Evolutionary conservation across 352 stramenopile genomes (phyloP).

Genomic region (Pythium diclinum): DNA sequence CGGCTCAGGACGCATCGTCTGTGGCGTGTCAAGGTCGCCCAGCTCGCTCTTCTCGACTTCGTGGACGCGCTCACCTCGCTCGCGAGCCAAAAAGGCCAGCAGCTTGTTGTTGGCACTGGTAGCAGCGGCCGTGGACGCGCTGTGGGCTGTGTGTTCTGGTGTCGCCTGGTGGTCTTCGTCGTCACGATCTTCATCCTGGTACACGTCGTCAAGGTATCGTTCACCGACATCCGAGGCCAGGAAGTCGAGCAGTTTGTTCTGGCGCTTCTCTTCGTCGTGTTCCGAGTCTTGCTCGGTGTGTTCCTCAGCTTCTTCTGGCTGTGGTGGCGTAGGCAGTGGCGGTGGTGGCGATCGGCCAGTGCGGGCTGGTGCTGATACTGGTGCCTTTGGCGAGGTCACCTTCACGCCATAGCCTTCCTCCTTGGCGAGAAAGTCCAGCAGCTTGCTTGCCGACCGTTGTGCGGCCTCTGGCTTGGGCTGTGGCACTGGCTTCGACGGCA

Average conservation of each 20-base stretch:
- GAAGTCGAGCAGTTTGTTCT: constrained; percentile 73
- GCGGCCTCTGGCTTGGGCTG: not conserved
- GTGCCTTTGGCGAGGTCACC: constrained; percentile 20
- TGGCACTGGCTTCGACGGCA: constrained; percentile 33
- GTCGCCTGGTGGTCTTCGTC: constrained; percentile 25
- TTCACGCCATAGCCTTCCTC: constrained; percentile 28
- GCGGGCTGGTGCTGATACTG: not conserved
- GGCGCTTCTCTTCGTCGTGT: constrained; percentile 29
- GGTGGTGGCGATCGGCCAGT: not conserved
- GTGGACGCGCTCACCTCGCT: constrained; percentile 47
- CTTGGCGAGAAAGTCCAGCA: constrained; percentile 46
- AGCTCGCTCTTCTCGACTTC: constrained; percentile 21
- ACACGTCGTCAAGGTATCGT: constrained; percentile 66
- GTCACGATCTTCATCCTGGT: constrained; percentile 54
- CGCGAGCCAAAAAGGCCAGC: constrained; percentile 54
- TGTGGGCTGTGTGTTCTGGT: constrained; percentile 30
- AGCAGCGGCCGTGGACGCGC: constrained; percentile 10
- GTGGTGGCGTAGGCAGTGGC: not conserved
- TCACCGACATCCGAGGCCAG: constrained; percentile 69
- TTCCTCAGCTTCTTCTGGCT: not conserved
- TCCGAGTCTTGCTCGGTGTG: not conserved
- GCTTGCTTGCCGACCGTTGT: constrained; percentile 30
- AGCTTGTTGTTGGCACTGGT: constrained; percentile 50
- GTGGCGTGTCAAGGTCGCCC: not conserved
- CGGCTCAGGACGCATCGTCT: constrained; percentile 11